Conservation (phyloP, 1,284 basidiomycete genomes). For the Mycosarcoma maydis region DNA sequence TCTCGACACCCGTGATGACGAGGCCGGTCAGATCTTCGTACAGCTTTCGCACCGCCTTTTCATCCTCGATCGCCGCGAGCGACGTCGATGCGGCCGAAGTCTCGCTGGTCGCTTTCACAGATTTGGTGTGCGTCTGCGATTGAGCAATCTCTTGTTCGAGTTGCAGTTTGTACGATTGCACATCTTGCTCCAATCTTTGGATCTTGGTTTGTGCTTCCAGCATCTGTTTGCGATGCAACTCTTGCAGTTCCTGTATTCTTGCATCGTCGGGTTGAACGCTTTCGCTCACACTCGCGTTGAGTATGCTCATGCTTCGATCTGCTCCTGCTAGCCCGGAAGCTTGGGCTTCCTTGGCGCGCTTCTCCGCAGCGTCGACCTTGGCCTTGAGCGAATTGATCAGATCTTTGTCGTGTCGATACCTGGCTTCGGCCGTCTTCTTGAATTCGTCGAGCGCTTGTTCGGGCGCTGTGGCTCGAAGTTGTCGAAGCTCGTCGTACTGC, state of each 20-base stretch:
- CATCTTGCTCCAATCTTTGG: constrained; percentile 39
- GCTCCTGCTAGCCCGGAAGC: constrained; percentile 4
- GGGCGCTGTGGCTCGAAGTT: constrained; percentile 48
- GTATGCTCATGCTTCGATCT: constrained; percentile 38
- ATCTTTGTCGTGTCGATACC: constrained; percentile 48
- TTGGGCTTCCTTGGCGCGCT: constrained; percentile 25
- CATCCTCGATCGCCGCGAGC: constrained; percentile 41
- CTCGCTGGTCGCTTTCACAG: background rate
- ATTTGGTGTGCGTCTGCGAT: constrained; percentile 18
- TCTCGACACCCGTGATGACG: constrained; percentile 52
- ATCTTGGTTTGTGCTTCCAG: constrained; percentile 21
- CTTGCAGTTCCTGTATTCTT: constrained; percentile 29
- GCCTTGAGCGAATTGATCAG: constrained; percentile 44
- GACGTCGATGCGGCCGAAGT: constrained; percentile 12
- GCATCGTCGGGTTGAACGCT: constrained; percentile 27
- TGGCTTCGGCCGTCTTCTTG: constrained; percentile 52
- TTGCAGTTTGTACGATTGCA: constrained; percentile 35
- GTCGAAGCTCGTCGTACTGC: constrained; percentile 62
- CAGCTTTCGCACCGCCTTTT: constrained; percentile 58
- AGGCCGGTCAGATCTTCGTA: constrained; percentile 66
- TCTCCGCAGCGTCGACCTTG: constrained; percentile 45
- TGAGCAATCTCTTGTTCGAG: constrained; percentile 47
- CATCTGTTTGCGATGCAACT: constrained; percentile 30
- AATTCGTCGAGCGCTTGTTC: constrained; percentile 56
- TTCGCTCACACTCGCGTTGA: constrained; percentile 31